These are phyloP conservation scores for Chytridium lagenaria DNA, from an alignment of 371 early-diverging fungal genomes.

Conservation along the genomic window DNA sequence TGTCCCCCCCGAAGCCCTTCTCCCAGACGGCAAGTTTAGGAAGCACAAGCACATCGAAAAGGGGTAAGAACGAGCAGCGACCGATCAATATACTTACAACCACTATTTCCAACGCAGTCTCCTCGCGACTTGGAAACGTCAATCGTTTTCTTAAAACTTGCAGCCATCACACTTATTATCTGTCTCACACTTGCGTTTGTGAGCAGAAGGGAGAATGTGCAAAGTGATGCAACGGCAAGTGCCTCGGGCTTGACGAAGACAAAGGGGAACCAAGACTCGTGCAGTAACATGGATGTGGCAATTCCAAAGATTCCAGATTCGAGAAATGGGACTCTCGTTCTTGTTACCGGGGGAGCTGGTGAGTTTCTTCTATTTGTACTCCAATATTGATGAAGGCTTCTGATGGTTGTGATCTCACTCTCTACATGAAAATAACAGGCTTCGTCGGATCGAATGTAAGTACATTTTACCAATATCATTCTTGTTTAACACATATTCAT, in stretches of 20 bases:
- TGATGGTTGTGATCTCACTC: neutral
- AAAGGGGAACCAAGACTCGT: neutral
- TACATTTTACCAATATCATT: neutral
- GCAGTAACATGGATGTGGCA: neutral
- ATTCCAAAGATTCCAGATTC: neutral
- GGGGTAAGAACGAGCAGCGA: too few species aligned
- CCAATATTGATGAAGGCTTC: too few species aligned
- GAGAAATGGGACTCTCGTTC: neutral
- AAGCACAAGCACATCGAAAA: too few species aligned
- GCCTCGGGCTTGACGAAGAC: neutral
- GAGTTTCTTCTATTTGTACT: neutral
- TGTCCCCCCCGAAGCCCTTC: too few species aligned
- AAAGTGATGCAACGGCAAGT: neutral
- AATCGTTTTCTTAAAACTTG: neutral
- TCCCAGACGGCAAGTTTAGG: too few species aligned
- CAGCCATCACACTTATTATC: neutral
- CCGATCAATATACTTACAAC: too few species aligned
- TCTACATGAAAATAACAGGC: neutral
- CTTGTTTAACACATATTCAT: neutral
- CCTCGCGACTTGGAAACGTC: neutral
- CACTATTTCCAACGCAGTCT: too few species aligned
- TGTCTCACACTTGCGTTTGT: neutral
- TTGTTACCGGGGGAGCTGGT: neutral
- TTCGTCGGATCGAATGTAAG: conserved; percentile 9
- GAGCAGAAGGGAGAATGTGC: neutral